Percentiles rank a stretch among this genome's conserved stretches.
These are phyloP conservation scores for Flueggea neowawraea DNA, from an alignment of 441 rosid species.

Conservation along the genomic window DNA sequence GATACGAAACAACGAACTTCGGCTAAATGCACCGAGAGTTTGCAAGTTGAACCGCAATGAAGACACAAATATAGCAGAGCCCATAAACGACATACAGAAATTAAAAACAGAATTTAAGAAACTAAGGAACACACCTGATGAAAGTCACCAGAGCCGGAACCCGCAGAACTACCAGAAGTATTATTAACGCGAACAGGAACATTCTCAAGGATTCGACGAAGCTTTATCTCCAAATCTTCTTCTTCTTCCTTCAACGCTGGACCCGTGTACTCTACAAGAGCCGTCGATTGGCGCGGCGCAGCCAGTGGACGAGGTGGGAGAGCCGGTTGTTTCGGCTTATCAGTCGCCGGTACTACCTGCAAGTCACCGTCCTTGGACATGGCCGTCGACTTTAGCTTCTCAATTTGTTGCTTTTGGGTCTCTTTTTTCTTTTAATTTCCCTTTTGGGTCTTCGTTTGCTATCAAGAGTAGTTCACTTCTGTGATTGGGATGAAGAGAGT, in stretches of 20 bases:
- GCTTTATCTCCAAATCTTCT: conserved; percentile 92
- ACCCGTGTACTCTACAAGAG: conserved; percentile 66
- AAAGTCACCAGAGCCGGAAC: conserved; percentile 96
- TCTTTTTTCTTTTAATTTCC: too few species aligned
- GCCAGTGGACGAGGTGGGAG: conserved; percentile 33
- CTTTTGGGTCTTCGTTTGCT: too few species aligned
- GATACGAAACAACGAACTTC: too few species aligned
- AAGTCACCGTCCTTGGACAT: conserved; percentile 42
- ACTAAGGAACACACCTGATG: conserved; percentile 57
- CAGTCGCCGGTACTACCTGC: conserved; percentile 41
- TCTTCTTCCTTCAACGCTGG: conserved; percentile 80
- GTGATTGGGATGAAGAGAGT: too few species aligned
- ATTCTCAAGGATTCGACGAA: conserved; percentile 83
- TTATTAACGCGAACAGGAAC: conserved; percentile 95
- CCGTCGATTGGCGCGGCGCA: conserved; percentile 20
- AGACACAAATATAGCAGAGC: too few species aligned
- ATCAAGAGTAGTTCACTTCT: too few species aligned
- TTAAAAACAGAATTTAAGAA: too few species aligned
- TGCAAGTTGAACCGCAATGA: too few species aligned
- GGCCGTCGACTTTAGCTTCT: conserved; percentile 46
- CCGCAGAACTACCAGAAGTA: conserved; percentile 98
- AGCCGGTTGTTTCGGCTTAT: conserved; percentile 20
- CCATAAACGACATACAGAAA: too few species aligned
- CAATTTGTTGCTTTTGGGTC: too few species aligned
- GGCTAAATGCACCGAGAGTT: too few species aligned